These are phyloP conservation scores for Epichloe hybrida DNA, from an alignment of 2,329 filamentous ascomycete species.

Conservation along the genomic window DNA sequence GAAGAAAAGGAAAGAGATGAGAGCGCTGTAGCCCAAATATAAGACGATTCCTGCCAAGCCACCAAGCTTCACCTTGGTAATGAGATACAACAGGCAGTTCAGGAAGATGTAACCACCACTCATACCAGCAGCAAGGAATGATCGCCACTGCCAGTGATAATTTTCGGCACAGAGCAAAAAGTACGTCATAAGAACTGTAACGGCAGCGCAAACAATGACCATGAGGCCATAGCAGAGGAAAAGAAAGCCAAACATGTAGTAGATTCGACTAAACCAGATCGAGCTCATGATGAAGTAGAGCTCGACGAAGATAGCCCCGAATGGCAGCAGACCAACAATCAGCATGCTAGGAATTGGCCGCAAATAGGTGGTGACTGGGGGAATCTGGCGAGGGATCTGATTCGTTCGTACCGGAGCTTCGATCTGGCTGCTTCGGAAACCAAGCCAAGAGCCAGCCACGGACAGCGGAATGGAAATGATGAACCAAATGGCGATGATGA, in stretches of 20 bases:
- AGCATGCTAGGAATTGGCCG: constrained; percentile 81
- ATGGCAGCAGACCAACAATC: constrained; percentile 82
- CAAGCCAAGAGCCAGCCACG: constrained; percentile 81
- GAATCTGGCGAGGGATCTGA: constrained; percentile 95
- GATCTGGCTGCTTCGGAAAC: constrained; percentile 62
- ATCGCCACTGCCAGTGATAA: constrained; percentile 98
- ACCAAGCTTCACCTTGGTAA: constrained; percentile 74
- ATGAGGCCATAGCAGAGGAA: constrained; percentile 96
- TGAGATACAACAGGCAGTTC: constrained; percentile 82
- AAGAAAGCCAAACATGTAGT: constrained; percentile 99
- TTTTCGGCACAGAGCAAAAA: constrained; percentile 93
- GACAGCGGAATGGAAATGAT: constrained; percentile 88
- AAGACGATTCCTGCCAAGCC: constrained; percentile 77
- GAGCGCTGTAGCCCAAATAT: constrained; percentile 82
- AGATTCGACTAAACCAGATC: constrained; percentile 97
- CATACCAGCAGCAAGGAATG: constrained; percentile 82
- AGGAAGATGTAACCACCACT: constrained; percentile 85
- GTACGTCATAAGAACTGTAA: constrained; percentile 89
- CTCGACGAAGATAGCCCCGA: constrained; percentile 94
- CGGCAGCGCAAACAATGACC: constrained; percentile 87
- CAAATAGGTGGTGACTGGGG: constrained; percentile 74
- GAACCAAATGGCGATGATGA: constrained; percentile 91
- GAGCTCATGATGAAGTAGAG: constrained; percentile 99
- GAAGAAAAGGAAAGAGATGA: constrained; percentile 86
- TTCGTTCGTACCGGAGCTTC: constrained; percentile 84